Base-by-base conservation (phyloP, 2,329 filamentous ascomycete genomes). In the Chaetomium globosum region DNA sequence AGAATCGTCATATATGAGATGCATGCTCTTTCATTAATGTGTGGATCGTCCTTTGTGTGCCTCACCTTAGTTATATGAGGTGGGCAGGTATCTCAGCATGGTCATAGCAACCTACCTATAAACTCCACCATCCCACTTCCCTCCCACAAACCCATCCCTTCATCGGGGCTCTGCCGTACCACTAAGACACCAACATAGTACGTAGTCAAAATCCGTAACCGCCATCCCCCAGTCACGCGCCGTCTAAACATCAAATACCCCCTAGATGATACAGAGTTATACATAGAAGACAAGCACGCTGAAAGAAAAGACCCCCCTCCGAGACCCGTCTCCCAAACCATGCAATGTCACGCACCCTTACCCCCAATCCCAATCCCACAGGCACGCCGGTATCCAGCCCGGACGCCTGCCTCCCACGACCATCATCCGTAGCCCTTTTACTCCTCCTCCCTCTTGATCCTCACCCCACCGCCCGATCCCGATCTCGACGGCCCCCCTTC, bases 401-500 rank as follows among this genome's bases (percentile, higher is more conserved):
- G 28, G 52, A 26, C 23, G 23, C 46, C 28, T 16, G 21, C 3
- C 19, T 23, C 46, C 46, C 26, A 4, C 26, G 4, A 26, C 26
- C 26, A 26, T 26, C 26, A 26, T 26, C 26, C 26, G 4, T 26
- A 26, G 1, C 28, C 10, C n/a, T n/a, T 39, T 61, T 66, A 65
- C 5, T 67, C 62, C 30, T 65, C 61, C 53, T 70, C 69, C 48
- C 57, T 52, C 59, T 71, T 69, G 31, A 69, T 59, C 28, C 39
- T 36, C 39, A 60, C 43, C 8, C 56, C 51, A 21, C 55, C 61
- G 39, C 66, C 53, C 10, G 58, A 49, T 30, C 66, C 28, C 57
- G 61, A 63, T 63, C 31, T 66, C 64, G 66, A 2, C 71, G 72
- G 56, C 68, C 49, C 5, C 23, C 10, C 9, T 31, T 19, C 43